Conservation (phyloP, 129 eudicot species). For the Heracleum sosnowskyi region DNA sequence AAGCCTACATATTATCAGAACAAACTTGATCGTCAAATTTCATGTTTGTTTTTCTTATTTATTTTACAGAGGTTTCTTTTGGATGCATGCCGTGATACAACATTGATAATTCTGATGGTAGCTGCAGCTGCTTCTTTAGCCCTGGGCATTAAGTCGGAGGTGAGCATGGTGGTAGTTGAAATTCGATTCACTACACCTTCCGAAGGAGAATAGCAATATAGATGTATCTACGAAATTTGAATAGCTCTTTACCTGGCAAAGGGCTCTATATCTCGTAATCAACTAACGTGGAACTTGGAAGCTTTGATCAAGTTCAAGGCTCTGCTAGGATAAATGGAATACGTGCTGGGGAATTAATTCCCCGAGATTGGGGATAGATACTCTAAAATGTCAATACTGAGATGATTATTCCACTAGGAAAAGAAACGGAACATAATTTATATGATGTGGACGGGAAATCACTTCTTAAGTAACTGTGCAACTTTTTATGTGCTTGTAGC, state of each 20-base stretch:
- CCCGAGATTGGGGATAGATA: background rate
- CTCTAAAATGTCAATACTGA: background rate
- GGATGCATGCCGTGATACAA: constrained; percentile 90
- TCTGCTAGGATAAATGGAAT: background rate
- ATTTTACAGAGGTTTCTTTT: constrained; percentile 59
- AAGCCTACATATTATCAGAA: background rate
- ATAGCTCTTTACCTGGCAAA: background rate
- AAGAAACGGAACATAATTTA: background rate
- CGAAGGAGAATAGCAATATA: background rate
- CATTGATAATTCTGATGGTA: constrained; percentile 87
- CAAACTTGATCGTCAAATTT: background rate
- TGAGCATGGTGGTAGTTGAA: constrained; percentile 16
- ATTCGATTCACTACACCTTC: background rate
- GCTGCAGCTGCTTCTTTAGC: constrained; percentile 98
- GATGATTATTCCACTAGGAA: background rate
- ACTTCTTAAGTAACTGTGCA: background rate
- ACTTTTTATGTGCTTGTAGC: background rate
- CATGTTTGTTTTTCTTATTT: background rate
- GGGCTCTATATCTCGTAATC: background rate
- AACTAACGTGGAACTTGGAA: background rate
- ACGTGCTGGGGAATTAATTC: background rate
- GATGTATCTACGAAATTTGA: background rate
- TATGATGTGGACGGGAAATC: background rate
- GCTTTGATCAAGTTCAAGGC: background rate
- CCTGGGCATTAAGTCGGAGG: constrained; percentile 93